Base-by-base conservation (phyloP, 163 green algal species). In the Botryococcus braunii region DNA sequence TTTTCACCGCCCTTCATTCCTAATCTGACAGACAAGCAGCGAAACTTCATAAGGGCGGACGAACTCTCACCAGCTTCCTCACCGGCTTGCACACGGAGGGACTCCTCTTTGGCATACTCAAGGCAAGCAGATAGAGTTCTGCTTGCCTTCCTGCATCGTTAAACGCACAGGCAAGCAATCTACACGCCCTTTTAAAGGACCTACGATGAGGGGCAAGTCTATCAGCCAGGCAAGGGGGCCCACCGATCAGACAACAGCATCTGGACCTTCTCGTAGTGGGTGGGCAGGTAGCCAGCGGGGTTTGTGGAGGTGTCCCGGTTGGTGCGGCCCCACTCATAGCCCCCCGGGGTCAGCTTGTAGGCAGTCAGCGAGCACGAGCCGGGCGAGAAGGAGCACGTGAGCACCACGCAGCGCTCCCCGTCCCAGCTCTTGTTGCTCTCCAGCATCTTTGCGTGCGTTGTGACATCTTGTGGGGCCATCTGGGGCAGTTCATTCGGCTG, bases 231-330 rank as follows among this genome's bases (percentile, higher is more conserved):
- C n/a, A n/a, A n/a, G n/a, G 32, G 17, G 8, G 21, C 62, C 37
- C 40, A 76, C 70, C 87, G 84, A 82, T 97, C 90, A 25, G 75
- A 89, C 57, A 97, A 80, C 69, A 97, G 84, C 82, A 96, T 84
- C 86, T 95, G 89, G 39, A 95, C 91, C 79, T 95, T 96, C 84
- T 99, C 94, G 71, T 96, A 99, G 79, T 93, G 91, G 27, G 79
- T 85, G 29, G 94, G 94, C 39, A 84, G 78, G 83, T 95, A 97
- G 62, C 89, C 91, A 56, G 79, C 73, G 21, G 92, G 92, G 78
- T 95, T 94, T 37, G 79, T 81, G 60, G 79, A 79, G 63, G 74
- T 83, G 81, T 98, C 94, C 77, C 91, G 92, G 84, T 96, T 94
- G 23, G 76, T 62, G 32, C 92, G 77, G 34, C 94, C 94, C 94